phyloP scores from a whole-genome alignment of 805 yeast genomes.

The Myxozyma monticola region DNA sequence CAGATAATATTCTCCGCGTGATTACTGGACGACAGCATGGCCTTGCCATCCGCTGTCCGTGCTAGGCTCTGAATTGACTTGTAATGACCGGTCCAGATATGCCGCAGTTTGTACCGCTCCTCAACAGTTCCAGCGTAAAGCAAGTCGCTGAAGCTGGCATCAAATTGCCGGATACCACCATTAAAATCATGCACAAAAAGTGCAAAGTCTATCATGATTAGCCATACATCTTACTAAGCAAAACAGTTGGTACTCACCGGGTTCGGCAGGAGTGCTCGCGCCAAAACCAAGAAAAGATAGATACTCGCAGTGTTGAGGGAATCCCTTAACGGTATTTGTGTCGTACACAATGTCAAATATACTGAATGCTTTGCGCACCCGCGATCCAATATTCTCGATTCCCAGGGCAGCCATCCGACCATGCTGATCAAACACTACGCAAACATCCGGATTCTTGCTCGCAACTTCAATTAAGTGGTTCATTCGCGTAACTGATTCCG shows the following conservation, averaged over 20 bases:
- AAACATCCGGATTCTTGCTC: constrained; percentile 31
- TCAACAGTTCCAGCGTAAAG: constrained; percentile 19
- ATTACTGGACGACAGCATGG: constrained; percentile 59
- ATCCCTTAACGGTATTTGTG: constrained; percentile 16
- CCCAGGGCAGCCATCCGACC: constrained; percentile 32
- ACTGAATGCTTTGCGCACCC: constrained; percentile 25
- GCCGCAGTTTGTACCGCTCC: constrained; percentile 39
- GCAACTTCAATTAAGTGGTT: constrained; percentile 26
- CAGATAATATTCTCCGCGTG: constrained; percentile 65
- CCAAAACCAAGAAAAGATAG: constrained; percentile 24
- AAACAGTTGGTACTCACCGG: constrained; percentile 8
- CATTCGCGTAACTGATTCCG: constrained; percentile 9
- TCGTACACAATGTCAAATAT: constrained; percentile 29
- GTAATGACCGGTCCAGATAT: constrained; percentile 80
- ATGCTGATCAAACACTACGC: constrained; percentile 30
- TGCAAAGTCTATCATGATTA: constrained; percentile 27
- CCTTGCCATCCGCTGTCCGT: constrained; percentile 66
- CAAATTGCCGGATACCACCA: constrained; percentile 41
- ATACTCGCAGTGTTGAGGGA: constrained; percentile 21
- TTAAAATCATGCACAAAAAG: constrained; percentile 37
- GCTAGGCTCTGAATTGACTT: constrained; percentile 70
- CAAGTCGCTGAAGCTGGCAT: constrained; percentile 32
- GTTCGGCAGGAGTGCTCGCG: constrained; percentile 26
- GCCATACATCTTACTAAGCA: background rate
- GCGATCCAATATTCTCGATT: constrained; percentile 32